Base-by-base conservation (phyloP, 768 basidiomycete genomes). In the Suillus sp. region DNA sequence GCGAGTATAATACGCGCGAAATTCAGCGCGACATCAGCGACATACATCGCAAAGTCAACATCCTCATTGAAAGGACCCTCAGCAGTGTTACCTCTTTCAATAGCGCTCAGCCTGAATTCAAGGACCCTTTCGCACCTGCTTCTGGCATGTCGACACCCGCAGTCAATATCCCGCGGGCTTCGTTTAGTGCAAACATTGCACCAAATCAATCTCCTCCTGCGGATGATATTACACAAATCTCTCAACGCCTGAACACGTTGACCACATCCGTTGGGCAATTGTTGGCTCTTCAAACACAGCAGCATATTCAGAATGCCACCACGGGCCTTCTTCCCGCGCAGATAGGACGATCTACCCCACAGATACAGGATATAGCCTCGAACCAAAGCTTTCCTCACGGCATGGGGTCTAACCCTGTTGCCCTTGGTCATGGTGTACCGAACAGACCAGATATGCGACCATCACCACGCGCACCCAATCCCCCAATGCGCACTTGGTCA, bases 261-360 rank as follows among this genome's bases (percentile, higher is more conserved):
- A 91, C 92, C 20, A 87, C 90, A 2, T 93, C 93, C 9, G 93
- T 95, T 59, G 90, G 92, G 27, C 92, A 93, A 72, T 82, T 95
- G 30, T 83, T 95, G 10, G 89, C 90, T 2, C 74, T 93, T 48
- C 91, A 92, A 72, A 92, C 91, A 1, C 91, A 92, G 67, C 81
- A 83, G 59, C 84, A 86, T 66, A 77, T 88, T 27, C 89, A 89
- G 64, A 75, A 77, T 56, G 70, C 79, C 35, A 79, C 67, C 43
- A 62, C 77, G 32, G 79, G 77, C 27, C 64, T 78, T 57, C 74
- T 78, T 59, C 51, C 34, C 45, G 61, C 32, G 16, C 69, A 71
- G 59, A 70, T 75, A 22, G 74, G 78, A 60, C 71, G 74, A 20
- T 71, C 69, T 18, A 68, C 76, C 1, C 72, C 74, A 43, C 79